Percentiles rank a stretch among this genome's conserved stretches.
Conservation (phyloP, 192 early-diverging fungal species). For the Backusella mclennaniae region DNA sequence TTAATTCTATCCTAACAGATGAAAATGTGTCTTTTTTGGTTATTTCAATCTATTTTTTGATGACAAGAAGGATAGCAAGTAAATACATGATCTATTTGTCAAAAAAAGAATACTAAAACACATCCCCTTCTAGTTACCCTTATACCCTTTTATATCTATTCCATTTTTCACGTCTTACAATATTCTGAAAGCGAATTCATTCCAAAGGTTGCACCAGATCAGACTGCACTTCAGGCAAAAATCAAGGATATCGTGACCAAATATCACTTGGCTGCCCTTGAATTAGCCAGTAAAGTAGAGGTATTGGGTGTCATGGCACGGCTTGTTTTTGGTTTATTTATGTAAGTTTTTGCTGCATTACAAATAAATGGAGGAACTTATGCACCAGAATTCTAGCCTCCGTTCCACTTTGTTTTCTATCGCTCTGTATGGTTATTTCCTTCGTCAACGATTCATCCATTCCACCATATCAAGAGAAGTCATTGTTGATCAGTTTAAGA, state of each 20-base stretch:
- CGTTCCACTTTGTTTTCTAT: constrained; percentile 27
- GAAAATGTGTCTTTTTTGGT: constrained; percentile 26
- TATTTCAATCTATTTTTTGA: constrained; percentile 30
- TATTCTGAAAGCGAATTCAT: constrained; percentile 14
- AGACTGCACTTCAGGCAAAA: constrained; percentile 37
- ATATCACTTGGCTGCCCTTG: constrained; percentile 61
- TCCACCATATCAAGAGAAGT: constrained; percentile 7
- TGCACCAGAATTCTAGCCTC: constrained; percentile 14
- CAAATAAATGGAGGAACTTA: neutral
- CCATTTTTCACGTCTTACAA: constrained; percentile 28
- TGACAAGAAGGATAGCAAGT: constrained; percentile 26
- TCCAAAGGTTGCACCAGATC: constrained; percentile 22
- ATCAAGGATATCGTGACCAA: constrained; percentile 48
- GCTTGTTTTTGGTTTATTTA: constrained; percentile 50
- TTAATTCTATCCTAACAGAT: constrained; percentile 20
- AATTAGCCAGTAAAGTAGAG: constrained; percentile 62
- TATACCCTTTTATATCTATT: constrained; percentile 24
- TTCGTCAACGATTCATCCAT: constrained; percentile 58
- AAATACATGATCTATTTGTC: neutral
- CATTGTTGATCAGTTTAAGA: neutral
- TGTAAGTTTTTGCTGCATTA: constrained; percentile 34
- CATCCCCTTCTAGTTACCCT: constrained; percentile 19
- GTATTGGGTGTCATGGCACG: constrained; percentile 67
- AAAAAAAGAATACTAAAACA: neutral
- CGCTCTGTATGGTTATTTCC: constrained; percentile 65